These are phyloP conservation scores for Stagonosporopsis cucurbitacearum DNA, from an alignment of 2,329 filamentous ascomycete genomes.

Conservation along the genomic window DNA sequence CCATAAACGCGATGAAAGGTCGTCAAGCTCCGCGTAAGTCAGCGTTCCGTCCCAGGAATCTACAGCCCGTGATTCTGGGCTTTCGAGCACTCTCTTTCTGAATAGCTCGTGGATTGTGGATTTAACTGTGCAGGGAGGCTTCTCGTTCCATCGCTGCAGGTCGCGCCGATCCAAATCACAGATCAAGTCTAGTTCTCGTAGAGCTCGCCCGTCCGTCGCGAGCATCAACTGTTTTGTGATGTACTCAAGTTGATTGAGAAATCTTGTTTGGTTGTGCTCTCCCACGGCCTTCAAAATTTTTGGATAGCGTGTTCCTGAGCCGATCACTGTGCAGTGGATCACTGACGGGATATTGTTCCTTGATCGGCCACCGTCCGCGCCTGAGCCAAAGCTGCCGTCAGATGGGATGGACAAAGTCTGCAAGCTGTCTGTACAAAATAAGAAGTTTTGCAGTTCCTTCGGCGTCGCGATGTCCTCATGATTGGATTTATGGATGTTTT, in stretches of 20 bases:
- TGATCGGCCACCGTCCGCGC: too few species aligned
- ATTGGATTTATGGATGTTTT: too few species aligned
- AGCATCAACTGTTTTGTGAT: constrained; percentile 1
- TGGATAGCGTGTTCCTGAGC: too few species aligned
- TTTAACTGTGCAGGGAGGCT: background rate
- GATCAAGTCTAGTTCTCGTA: constrained; percentile 3
- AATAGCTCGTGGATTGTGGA: background rate
- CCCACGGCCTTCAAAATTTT: too few species aligned
- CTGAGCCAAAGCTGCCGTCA: too few species aligned
- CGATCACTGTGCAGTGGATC: too few species aligned
- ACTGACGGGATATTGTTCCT: too few species aligned
- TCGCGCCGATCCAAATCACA: constrained; percentile 1
- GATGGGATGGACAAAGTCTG: too few species aligned
- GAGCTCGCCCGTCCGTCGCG: background rate
- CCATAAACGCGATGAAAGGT: background rate
- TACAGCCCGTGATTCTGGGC: background rate
- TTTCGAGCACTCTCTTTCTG: background rate
- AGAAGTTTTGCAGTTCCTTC: too few species aligned
- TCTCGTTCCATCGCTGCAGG: constrained; percentile 6
- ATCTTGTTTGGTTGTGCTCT: constrained; percentile 3
- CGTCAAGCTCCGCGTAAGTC: background rate
- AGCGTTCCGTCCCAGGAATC: background rate
- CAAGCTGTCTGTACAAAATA: too few species aligned
- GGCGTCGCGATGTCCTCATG: too few species aligned
- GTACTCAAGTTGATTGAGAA: constrained; percentile 1